phyloP scores from a whole-genome alignment of 2,329 filamentous ascomycete species.

The Escovopsis weberi region DNA sequence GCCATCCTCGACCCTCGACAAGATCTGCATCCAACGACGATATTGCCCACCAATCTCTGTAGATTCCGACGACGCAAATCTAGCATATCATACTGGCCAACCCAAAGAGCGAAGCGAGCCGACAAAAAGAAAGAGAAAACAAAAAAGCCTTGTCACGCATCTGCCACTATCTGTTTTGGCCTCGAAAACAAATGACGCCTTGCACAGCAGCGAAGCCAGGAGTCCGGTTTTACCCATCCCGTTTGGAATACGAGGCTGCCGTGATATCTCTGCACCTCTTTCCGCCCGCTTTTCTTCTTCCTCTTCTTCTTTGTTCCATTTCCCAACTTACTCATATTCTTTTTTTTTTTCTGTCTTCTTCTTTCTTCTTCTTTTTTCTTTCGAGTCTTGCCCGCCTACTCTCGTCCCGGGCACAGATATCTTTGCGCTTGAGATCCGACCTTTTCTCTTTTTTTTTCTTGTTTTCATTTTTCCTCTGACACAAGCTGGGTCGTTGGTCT shows the following conservation, averaged over 20 bases:
- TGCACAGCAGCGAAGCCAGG: too few species aligned
- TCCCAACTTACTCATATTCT: conserved; percentile 6
- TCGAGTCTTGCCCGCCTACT: conserved; percentile 5
- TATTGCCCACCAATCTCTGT: conserved; percentile 16
- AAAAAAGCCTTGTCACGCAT: conserved; percentile 19
- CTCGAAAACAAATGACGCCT: conserved; percentile 10
- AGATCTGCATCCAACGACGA: conserved; percentile 18
- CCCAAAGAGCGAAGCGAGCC: conserved; percentile 23
- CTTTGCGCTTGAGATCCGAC: conserved; percentile 21
- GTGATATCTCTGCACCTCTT: conserved; percentile 20
- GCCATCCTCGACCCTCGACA: conserved; percentile 13
- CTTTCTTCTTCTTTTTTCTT: conserved; percentile 2
- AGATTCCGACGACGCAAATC: conserved; percentile 15
- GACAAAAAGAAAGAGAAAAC: conserved; percentile 1
- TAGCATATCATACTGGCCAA: conserved; percentile 22
- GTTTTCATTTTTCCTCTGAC: conserved; percentile 15
- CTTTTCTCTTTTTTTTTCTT: conserved; percentile 2
- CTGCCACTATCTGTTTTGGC: conserved; percentile 12
- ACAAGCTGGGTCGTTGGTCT: conserved; percentile 16
- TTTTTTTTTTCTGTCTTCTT: conserved; percentile 8
- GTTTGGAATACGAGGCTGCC: conserved; percentile 9
- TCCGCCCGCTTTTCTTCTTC: conserved; percentile 10
- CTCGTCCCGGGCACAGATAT: conserved; percentile 14
- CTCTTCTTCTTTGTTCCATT: conserved; percentile 7
- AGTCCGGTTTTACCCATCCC: too few species aligned